Percentiles rank a stretch among this genome's conserved stretches.
Evolutionary conservation across 192 early-diverging fungal species (phyloP).

Genomic region (Linnemannia hyalina): DNA sequence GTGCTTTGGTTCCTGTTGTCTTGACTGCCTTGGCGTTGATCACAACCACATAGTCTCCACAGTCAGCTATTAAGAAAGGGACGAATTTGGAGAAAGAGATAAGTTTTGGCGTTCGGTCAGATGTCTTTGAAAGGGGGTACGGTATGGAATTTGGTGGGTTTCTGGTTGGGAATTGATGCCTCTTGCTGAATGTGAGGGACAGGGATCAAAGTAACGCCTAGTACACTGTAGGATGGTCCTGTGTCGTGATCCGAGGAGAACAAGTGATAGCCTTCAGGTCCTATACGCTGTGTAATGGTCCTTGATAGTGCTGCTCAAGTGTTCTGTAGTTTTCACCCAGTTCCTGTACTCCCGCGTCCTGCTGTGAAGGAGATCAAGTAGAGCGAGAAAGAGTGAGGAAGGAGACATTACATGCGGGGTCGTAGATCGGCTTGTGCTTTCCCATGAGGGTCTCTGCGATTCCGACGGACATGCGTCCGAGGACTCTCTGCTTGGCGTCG

Average conservation of each 20-base stretch:
- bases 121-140: background rate
- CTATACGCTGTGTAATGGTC: background rate
- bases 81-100: background rate
- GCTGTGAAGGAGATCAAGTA: background rate
- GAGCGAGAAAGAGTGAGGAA: background rate
- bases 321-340: background rate
- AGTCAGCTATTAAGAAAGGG: slow-evolving; percentile 73
- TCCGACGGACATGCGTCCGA: slow-evolving; percentile 88
- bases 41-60: slow-evolving; percentile 97
- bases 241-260: too few relatives aligned
- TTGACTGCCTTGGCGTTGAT: slow-evolving; percentile 88
- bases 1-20: slow-evolving; percentile 86
- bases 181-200: too few relatives aligned
- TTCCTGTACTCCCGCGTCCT: background rate
- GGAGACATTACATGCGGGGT: slow-evolving; percentile 78
- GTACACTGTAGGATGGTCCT: too few relatives aligned
- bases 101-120: background rate
- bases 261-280: background rate
- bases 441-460: slow-evolving; percentile 94
- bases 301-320: background rate
- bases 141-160: too few relatives aligned
- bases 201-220: too few relatives aligned
- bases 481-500: slow-evolving; percentile 86
- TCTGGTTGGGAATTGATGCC: too few relatives aligned
- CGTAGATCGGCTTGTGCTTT: slow-evolving; percentile 95